These are phyloP conservation scores for Neocallimastix lanati DNA, from an alignment of 192 early-diverging fungal genomes.

Conservation along the genomic window DNA sequence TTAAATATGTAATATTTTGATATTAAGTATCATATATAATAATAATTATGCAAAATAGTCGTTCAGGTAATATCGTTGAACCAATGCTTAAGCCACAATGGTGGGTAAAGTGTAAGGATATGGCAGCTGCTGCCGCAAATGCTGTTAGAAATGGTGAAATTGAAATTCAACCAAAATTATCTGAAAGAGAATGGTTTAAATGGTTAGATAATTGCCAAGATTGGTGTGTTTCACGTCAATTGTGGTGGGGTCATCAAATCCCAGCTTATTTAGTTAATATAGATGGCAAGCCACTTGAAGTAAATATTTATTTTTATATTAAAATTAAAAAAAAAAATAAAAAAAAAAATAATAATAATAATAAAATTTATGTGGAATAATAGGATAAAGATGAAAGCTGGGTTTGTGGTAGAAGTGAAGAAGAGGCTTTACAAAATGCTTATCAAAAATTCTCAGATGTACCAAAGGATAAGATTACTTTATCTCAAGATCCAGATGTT, in stretches of 20 bases:
- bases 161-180: conserved; percentile 62
- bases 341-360: no score
- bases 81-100: conserved; percentile 98
- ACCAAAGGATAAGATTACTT: conserved; percentile 36
- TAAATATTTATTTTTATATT: no score
- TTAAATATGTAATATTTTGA: no score
- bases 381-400: conserved; percentile 48
- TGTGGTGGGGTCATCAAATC: conserved; percentile 98
- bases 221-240: conserved; percentile 84
- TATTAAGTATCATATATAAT: no score
- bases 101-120: conserved; percentile 85
- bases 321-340: no score
- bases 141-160: conserved; percentile 66
- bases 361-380: no score
- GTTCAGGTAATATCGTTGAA: conserved; percentile 89
- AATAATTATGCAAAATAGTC: no score
- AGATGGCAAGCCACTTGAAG: conserved; percentile 33
- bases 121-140: conserved; percentile 56
- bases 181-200: conserved; percentile 87
- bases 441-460: conserved; percentile 56
- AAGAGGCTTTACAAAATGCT: conserved; percentile 57
- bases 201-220: conserved; percentile 93
- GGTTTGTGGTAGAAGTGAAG: conserved; percentile 67
- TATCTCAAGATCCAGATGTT: conserved; percentile 94
- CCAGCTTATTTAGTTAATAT: conserved; percentile 90